Base-by-base conservation (phyloP, 495 filamentous ascomycete species). In the Lentithecium fluviatile region DNA sequence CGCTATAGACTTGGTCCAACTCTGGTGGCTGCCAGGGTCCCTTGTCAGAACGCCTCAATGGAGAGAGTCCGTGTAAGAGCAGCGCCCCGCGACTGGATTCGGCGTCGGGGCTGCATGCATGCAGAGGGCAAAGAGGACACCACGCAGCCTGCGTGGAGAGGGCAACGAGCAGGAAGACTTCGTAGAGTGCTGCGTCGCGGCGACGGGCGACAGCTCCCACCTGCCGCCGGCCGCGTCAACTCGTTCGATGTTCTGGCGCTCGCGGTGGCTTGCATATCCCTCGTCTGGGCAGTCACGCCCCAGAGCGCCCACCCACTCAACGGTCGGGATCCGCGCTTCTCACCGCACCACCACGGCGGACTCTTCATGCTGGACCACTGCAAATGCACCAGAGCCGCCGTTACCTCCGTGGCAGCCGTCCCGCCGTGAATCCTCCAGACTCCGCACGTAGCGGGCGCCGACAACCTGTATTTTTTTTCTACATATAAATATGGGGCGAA, bases 401-500 rank as follows among this genome's bases (percentile, higher is more conserved):
- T 38, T 38, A 8, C 36, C 36, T 15, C 7, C 36, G 36, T 8
- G 8, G 15, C 36, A n/a, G n/a, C 29, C 29, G 29, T 10, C 29
- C 29, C 17, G 11, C 24, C 1, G 23, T 47, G 17, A 37, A 40
- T 11, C 25, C 23, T 50, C 45, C 37, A 53, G 29, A 47, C 43
- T 62, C 59, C 52, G 45, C 34, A 56, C n/a, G n/a, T n/a, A 7
- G 2, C 46, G 20, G 45, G 52, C 32, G 26, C 7, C 29, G 29
- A 32, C 29, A 3, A 32, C 29, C 29, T 4, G 17, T 25, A 42
- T 25, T 11, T 23, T 47, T 24, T 45, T 8, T 3, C 21, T 4
- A 8, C 24, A 34, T 40, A 42, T 45, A 45, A 49, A 38, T 52
- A 36, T 61, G 49, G 42, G 49, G 6, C 49, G 26, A 20, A 6